Conservation (phyloP, 805 yeast species). For the Sugiyamaella marilandica region DNA sequence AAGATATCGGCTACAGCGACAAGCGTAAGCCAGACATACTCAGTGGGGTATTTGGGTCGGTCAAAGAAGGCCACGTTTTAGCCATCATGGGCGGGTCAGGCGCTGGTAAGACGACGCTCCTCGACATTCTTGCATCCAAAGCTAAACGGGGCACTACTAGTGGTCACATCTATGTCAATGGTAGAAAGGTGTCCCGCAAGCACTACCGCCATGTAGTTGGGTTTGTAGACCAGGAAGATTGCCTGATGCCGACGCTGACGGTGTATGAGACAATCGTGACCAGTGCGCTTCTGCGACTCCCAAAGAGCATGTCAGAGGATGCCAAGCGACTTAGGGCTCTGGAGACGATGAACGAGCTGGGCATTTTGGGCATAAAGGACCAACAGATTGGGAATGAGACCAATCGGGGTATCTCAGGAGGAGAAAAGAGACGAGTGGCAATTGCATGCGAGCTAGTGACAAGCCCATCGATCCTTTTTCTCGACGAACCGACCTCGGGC, state of each 20-base stretch:
- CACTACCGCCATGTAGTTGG: conserved; percentile 71
- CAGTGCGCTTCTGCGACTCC: conserved; percentile 84
- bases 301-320: conserved; percentile 66
- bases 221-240: conserved; percentile 95
- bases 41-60: conserved; percentile 64
- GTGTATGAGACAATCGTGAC: conserved; percentile 93
- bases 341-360: conserved; percentile 79
- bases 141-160: conserved; percentile 65
- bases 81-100: conserved; percentile 99
- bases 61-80: conserved; percentile 79
- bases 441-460: conserved; percentile 93
- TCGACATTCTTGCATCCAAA: conserved; percentile 88
- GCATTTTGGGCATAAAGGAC: conserved; percentile 79
- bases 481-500: conserved; percentile 96
- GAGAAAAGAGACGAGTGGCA: conserved; percentile 86
- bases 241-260: conserved; percentile 82
- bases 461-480: conserved; percentile 72
- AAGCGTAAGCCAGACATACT: conserved; percentile 47
- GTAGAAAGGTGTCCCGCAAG: conserved; percentile 37
- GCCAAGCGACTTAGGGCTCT: conserved; percentile 75
- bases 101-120: conserved; percentile 92
- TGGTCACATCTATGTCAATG: conserved; percentile 77
- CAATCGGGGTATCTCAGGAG: conserved; percentile 89
- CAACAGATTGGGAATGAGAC: conserved; percentile 83
- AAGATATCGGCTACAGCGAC: conserved; percentile 61